Base-by-base conservation (phyloP, 306 rosid genomes). In the Dryas octopetala region DNA sequence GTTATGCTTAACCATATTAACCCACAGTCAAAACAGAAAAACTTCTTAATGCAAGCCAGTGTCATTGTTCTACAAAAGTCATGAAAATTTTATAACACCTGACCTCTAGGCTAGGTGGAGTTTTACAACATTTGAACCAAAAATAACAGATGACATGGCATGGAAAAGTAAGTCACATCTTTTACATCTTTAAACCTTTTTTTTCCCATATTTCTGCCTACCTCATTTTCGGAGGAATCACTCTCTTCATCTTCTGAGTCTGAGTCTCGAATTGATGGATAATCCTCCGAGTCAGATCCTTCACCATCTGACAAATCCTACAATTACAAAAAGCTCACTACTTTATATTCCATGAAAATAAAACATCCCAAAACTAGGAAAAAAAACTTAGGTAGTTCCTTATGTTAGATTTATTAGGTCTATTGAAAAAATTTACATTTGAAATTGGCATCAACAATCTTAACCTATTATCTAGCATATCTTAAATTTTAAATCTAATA, bases 201-300 rank as follows among this genome's bases (percentile, higher is more conserved):
- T 57, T 41, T 40, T 40, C 8, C 9, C 57, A 5, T 69, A 68
- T 50, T 69, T 45, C 32, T 17, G 52, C 45, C 44, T 62, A 85
- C 96, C 96, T 92, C 88, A 50, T 83, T 59, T 57, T 52, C 69
- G 6, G 85, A 81, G 0, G 79, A 78, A 41, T 40, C 81, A 66
- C 60, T 75, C 62, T 48, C 73, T 71, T 47, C 85, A 62, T 70
- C 58, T 76, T 80, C 85, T 23, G 83, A 80, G 51, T 82, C 79
- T 47, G 83, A 75, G 43, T 80, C 83, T 52, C 71, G 58, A 46
- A 78, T 68, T 7, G 83, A 68, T 57, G 82, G 80, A 78, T 45
- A 73, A 62, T 58, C 76, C 52, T 79, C 77, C 8, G 40, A 70
- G 23, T 47, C 68, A 3, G 68, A 73, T 73, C 76, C 47, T 47